Conservation (phyloP, 768 basidiomycete genomes). For the Asterophora lycoperdoides region DNA sequence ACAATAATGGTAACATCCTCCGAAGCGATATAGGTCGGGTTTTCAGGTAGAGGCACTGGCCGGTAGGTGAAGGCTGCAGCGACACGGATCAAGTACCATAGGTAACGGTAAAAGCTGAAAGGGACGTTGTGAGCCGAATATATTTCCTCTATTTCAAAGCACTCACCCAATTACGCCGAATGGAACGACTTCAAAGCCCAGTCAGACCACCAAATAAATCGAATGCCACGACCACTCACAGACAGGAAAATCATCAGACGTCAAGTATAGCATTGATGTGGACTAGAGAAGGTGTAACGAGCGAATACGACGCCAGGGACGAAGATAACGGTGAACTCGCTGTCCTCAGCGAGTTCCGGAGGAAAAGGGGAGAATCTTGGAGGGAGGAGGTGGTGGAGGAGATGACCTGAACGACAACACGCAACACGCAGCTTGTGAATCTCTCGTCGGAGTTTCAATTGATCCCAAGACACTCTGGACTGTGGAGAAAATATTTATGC, state of each 20-base stretch:
- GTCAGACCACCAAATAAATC: constrained; percentile 11
- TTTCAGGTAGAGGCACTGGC: constrained; percentile 85
- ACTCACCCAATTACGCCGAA: constrained; percentile 82
- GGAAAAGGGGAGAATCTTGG: background rate
- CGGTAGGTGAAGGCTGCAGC: constrained; percentile 75
- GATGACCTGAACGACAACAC: too few relatives aligned
- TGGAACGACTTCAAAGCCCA: constrained; percentile 64
- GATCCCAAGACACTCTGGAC: too few relatives aligned
- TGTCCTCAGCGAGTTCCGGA: constrained; percentile 12
- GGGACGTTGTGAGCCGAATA: constrained; percentile 12
- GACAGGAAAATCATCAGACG: constrained; percentile 86
- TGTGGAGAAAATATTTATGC: too few relatives aligned
- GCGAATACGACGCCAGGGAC: constrained; percentile 38
- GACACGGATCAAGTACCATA: constrained; percentile 88
- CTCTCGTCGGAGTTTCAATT: background rate
- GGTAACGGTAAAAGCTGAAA: constrained; percentile 83
- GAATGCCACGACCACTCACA: constrained; percentile 51
- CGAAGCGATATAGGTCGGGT: constrained; percentile 83
- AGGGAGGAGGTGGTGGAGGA: too few relatives aligned
- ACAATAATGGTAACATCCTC: constrained; percentile 98
- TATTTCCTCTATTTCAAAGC: background rate
- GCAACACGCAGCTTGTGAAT: constrained; percentile 1
- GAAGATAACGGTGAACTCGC: constrained; percentile 21
- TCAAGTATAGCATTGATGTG: constrained; percentile 75
- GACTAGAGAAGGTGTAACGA: constrained; percentile 29